Percentiles rank a stretch among this genome's conserved stretches.
Conservation (phyloP, 108 stramenopile species). For the Nannochloropsis gaditana region DNA sequence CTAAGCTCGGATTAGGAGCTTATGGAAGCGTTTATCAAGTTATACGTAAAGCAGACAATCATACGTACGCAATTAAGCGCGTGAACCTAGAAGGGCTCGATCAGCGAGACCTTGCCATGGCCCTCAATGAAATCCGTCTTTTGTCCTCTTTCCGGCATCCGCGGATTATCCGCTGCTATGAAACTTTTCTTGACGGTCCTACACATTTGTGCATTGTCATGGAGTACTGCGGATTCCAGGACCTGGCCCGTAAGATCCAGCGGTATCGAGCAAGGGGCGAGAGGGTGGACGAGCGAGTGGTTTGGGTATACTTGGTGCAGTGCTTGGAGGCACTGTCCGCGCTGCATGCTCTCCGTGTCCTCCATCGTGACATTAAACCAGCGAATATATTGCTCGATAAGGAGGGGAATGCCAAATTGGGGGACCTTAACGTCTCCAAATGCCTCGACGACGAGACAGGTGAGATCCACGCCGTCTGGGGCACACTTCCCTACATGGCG, state of each 20-base stretch:
- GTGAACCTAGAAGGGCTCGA: neutral
- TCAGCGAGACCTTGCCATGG: neutral
- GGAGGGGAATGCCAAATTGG: slow-evolving; percentile 33
- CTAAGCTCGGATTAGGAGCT: neutral
- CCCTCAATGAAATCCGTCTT: slow-evolving; percentile 27
- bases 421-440: slow-evolving; percentile 44
- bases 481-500: neutral
- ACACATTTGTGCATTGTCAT: slow-evolving; percentile 41
- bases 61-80: neutral
- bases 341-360: slow-evolving; percentile 23
- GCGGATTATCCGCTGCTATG: slow-evolving; percentile 36
- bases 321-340: neutral
- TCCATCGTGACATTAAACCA: slow-evolving; percentile 38
- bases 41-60: neutral
- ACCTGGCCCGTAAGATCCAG: slow-evolving; percentile 38
- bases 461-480: neutral
- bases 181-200: slow-evolving; percentile 30
- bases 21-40: slow-evolving; percentile 18
- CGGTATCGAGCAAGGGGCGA: slow-evolving; percentile 24
- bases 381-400: slow-evolving; percentile 33
- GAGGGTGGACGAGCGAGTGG: slow-evolving; percentile 26
- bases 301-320: slow-evolving; percentile 40
- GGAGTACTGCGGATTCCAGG: slow-evolving; percentile 43
- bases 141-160: slow-evolving; percentile 30
- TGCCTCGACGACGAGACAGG: neutral